Base-by-base conservation (phyloP, 1,284 basidiomycete species). In the Fistulinella cinereoalba region DNA sequence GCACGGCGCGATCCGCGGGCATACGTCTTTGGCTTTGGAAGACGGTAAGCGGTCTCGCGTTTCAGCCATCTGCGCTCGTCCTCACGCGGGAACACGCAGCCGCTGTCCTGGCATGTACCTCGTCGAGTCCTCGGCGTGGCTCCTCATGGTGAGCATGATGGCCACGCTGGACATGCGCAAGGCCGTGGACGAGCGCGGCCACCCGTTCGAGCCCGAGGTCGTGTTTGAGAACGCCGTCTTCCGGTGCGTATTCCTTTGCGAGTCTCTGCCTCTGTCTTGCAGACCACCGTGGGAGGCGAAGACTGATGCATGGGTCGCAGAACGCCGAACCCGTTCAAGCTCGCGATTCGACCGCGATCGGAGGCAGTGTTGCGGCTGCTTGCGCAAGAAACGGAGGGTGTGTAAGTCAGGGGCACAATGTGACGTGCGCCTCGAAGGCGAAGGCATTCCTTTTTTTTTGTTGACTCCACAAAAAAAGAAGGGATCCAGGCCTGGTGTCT, bases 21-120 rank as follows among this genome's bases (percentile, higher is more conserved):
- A 33, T 77, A 73, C 50, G 69, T 74, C 1, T 81, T 79, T 59
- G 80, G 80, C 5, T 81, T 79, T 53, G 79, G 79, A 18, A 64
- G 80, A 54, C 71, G 80, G 79, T 74, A 37, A 52, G 67, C 50
- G 6, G 2, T 39, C 42, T 22, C 4, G n/a, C 31, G 15, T 16
- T 11, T 16, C 6, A 8, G 10, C 10, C 31, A n/a, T 16, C 31
- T n/a, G 31, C 7, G 10, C 6, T 15, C 31, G 31, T 15, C 31
- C n/a, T 32, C 6, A 11, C n/a, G 15, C n/a, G 31, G n/a, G 9
- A 19, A 15, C 6, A 13, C 29, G 28, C 39, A 71, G 73, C 45
- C 67, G 70, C 40, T 79, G 78, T 52, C 77, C 79, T 2, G 79
- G 80, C 7, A 53, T 64, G 21, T 61, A 79, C 53, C 71, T 83